Conservation (phyloP, 768 basidiomycete genomes). For the Megacollybia marginata region DNA sequence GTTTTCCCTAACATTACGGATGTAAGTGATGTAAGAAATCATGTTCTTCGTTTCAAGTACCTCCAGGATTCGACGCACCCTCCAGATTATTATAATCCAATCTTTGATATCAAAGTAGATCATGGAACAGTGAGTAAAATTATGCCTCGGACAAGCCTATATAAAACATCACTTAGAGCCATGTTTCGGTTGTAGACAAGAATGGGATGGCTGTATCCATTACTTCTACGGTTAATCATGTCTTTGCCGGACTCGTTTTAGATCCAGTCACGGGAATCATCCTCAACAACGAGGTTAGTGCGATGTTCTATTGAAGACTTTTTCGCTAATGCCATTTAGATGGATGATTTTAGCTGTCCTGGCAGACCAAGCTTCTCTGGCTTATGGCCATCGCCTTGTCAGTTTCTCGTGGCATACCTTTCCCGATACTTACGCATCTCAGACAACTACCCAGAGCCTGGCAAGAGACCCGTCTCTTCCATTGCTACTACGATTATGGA, state of each 20-base stretch:
- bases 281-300: slow-evolving; percentile 74
- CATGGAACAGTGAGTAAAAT: slow-evolving; percentile 71
- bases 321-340: slow-evolving; percentile 26
- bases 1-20: slow-evolving; percentile 74
- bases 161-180: slow-evolving; percentile 44
- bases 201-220: slow-evolving; percentile 82
- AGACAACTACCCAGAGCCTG: slow-evolving; percentile 86
- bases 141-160: neutral
- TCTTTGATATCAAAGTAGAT: slow-evolving; percentile 69
- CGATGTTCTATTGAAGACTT: neutral
- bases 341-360: slow-evolving; percentile 91
- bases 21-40: slow-evolving; percentile 34
- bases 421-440: slow-evolving; percentile 2
- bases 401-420: slow-evolving; percentile 12
- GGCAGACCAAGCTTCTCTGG: slow-evolving; percentile 81
- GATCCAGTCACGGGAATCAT: slow-evolving; percentile 85
- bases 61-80: slow-evolving; percentile 72
- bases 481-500: slow-evolving; percentile 78
- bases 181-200: slow-evolving; percentile 75
- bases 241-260: slow-evolving; percentile 86
- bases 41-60: neutral
- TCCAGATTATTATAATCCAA: slow-evolving; percentile 77
- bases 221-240: slow-evolving; percentile 83
- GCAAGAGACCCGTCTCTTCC: slow-evolving; percentile 88
- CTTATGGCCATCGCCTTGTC: slow-evolving; percentile 75